These are phyloP conservation scores for Drechslerella stenobrocha DNA, from an alignment of 2,329 filamentous ascomycete genomes.

Conservation along the genomic window DNA sequence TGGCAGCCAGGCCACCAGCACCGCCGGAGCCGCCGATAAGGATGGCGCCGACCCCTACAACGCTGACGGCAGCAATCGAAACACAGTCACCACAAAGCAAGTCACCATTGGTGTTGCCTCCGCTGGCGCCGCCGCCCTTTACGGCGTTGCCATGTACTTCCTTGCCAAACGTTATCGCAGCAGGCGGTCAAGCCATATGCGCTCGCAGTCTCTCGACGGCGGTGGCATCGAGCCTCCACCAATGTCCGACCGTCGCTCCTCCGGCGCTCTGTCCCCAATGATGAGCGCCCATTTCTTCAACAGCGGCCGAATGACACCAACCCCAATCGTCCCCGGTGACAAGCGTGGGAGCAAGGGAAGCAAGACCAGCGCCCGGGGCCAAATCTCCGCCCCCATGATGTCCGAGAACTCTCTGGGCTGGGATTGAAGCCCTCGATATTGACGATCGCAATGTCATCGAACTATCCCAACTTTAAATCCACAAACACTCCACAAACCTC, in stretches of 20 bases:
- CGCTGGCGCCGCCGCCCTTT: conserved; percentile 77
- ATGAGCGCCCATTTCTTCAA: conserved; percentile 55
- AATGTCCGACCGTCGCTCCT: conserved; percentile 59
- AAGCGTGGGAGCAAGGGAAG: conserved; percentile 69
- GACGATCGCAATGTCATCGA: conserved; percentile 39
- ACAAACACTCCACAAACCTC: conserved; percentile 17
- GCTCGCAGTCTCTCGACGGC: conserved; percentile 71
- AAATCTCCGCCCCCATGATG: conserved; percentile 83
- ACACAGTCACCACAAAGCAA: conserved; percentile 66
- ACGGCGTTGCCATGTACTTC: conserved; percentile 92
- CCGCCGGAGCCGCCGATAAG: conserved; percentile 53
- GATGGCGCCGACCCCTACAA: conserved; percentile 52
- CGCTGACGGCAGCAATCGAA: conserved; percentile 55
- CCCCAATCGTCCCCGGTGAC: conserved; percentile 66
- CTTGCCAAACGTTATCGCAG: conserved; percentile 87
- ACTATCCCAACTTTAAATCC: conserved; percentile 14
- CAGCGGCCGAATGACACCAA: conserved; percentile 57
- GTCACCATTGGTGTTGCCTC: conserved; percentile 75
- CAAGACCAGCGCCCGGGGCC: conserved; percentile 63
- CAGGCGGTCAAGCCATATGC: conserved; percentile 75
- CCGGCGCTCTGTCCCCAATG: conserved; percentile 56
- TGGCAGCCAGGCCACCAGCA: conserved; percentile 55
- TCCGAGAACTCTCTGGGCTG: conserved; percentile 93
- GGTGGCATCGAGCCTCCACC: conserved; percentile 59
- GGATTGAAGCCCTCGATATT: conserved; percentile 66